These are phyloP conservation scores for Eucalyptus marginata DNA, from an alignment of 345 rosid genomes.

Conservation along the genomic window DNA sequence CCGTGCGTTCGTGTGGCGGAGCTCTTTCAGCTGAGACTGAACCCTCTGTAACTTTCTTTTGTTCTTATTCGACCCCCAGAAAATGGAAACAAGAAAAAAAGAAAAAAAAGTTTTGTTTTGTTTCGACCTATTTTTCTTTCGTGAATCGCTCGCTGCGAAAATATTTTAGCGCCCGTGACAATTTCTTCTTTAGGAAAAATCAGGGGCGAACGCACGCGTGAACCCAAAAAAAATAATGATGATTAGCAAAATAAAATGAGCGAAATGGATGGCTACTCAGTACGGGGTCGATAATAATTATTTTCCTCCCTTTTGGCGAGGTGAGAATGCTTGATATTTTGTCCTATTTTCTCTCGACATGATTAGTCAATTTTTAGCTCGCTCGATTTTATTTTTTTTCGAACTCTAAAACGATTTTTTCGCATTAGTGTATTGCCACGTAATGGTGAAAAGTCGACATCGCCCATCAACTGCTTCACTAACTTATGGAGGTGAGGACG, in stretches of 20 bases:
- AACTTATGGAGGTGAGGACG: background rate
- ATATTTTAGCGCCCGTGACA: background rate
- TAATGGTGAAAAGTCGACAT: background rate
- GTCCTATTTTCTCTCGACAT: background rate
- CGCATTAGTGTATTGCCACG: background rate
- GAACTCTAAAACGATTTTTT: background rate
- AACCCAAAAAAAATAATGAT: background rate
- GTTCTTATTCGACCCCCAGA: background rate
- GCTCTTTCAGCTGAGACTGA: background rate
- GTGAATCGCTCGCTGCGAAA: background rate
- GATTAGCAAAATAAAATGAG: background rate
- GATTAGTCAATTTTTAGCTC: background rate
- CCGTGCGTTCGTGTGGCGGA: background rate
- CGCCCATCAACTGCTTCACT: background rate
- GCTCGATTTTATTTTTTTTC: too few relatives aligned
- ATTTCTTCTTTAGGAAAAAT: background rate
- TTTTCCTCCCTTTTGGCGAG: background rate
- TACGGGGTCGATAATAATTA: background rate
- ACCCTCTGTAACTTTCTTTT: background rate
- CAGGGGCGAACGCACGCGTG: background rate
- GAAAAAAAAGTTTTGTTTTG: background rate
- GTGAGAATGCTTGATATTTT: background rate
- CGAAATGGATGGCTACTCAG: background rate
- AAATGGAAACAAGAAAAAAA: accelerated
- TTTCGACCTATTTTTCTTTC: background rate